Evolutionary conservation across 2,329 filamentous ascomycete genomes (phyloP).

Genomic region (Ustilaginoidea virens): DNA sequence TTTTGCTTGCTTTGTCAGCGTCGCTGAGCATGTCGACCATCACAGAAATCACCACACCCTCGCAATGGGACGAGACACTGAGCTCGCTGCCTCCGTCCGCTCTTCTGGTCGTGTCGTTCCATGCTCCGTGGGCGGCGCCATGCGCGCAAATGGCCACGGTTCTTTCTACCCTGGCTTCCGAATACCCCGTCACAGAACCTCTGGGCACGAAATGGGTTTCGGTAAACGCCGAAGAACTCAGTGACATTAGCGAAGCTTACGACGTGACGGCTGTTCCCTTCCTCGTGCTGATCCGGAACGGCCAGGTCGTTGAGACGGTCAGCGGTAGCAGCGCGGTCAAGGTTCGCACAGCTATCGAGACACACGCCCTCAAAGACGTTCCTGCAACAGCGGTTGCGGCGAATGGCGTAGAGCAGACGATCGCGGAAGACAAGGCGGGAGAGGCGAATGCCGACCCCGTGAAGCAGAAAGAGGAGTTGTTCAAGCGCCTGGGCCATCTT

Average conservation of each 20-base stretch:
- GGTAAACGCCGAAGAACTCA: constrained; percentile 87
- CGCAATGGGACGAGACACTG: constrained; percentile 57
- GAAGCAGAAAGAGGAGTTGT: constrained; percentile 68
- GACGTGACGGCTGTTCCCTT: constrained; percentile 91
- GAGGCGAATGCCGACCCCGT: constrained; percentile 28
- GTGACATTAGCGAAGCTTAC: constrained; percentile 82
- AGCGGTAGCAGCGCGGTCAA: constrained; percentile 81
- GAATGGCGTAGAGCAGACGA: constrained; percentile 21
- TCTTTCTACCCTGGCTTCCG: constrained; percentile 69
- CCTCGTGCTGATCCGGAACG: constrained; percentile 66
- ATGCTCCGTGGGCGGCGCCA: constrained; percentile 91
- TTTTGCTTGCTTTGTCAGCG: no score
- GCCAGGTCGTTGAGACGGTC: constrained; percentile 66
- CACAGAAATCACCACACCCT: constrained; percentile 58
- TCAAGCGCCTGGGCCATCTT: constrained; percentile 64
- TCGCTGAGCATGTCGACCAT: constrained; percentile 52
- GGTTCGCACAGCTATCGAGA: constrained; percentile 75
- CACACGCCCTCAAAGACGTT: constrained; percentile 43
- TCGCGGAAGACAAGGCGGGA: constrained; percentile 26
- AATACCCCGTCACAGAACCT: constrained; percentile 58
- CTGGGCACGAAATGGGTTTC: constrained; percentile 66
- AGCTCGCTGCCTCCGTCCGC: constrained; percentile 50
- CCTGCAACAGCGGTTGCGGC: constrained; percentile 18
- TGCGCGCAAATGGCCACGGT: constrained; percentile 89
- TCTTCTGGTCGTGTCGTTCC: constrained; percentile 80